Conservation (phyloP, 2,329 filamentous ascomycete genomes). For the Aspergillus spinulosporus region DNA sequence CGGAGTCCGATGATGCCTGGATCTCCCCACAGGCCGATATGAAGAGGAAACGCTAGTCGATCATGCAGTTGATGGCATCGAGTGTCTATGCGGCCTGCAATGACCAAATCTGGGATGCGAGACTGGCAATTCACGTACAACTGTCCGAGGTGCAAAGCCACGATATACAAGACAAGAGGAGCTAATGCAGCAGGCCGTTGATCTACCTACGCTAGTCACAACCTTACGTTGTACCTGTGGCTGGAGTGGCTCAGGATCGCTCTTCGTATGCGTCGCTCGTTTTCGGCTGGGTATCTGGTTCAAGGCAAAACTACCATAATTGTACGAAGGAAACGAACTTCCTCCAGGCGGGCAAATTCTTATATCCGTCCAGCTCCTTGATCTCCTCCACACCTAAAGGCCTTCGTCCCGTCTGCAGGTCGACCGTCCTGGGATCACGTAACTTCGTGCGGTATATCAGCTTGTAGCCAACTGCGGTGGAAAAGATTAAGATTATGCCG, state of each 20-base stretch:
- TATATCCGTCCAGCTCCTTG: slow-evolving; percentile 2
- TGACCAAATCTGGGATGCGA: no score
- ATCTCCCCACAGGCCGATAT: neutral
- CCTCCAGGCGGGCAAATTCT: neutral
- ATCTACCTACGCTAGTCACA: neutral
- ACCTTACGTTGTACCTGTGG: neutral
- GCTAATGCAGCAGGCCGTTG: neutral
- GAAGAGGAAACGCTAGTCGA: neutral
- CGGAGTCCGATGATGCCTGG: neutral
- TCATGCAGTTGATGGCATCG: neutral
- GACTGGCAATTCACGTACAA: no score
- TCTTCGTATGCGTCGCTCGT: no score
- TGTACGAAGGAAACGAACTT: slow-evolving; percentile 4
- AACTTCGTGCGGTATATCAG: slow-evolving; percentile 1
- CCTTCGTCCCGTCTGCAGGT: slow-evolving; percentile 4
- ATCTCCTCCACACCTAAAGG: slow-evolving; percentile 7
- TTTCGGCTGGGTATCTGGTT: no score
- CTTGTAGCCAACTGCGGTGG: neutral
- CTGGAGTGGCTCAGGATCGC: neutral
- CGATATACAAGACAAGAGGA: neutral
- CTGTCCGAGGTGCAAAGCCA: neutral
- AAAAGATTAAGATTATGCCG: neutral
- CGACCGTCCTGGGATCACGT: neutral
- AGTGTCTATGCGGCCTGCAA: neutral
- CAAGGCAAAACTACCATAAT: neutral